Evolutionary conservation across 192 early-diverging fungal genomes (phyloP).

Genomic region (Mortierella antarctica): DNA sequence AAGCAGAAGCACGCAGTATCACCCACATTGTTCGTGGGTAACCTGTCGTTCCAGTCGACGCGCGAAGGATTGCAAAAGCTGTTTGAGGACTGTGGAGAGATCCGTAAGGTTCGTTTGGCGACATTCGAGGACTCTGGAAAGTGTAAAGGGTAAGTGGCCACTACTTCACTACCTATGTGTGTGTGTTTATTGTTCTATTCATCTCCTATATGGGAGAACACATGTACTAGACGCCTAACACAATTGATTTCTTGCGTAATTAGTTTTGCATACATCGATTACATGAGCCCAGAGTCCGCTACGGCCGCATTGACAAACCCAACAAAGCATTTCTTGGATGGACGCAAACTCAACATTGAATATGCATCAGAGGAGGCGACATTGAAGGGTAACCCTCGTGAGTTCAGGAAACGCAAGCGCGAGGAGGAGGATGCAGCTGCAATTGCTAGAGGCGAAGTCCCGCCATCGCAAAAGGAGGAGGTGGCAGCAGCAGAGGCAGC

Average conservation of each 20-base stretch:
- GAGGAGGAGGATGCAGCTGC: constrained; percentile 48
- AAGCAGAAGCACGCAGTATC: constrained; percentile 67
- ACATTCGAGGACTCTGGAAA: constrained; percentile 82
- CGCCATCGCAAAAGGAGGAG: constrained; percentile 18
- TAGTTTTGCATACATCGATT: constrained; percentile 79
- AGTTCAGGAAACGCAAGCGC: constrained; percentile 59
- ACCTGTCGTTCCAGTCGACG: constrained; percentile 70
- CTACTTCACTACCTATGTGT: not conserved
- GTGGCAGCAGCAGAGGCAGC: constrained; percentile 7
- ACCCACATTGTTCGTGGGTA: constrained; percentile 77
- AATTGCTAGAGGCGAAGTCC: constrained; percentile 29
- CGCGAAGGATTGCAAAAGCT: constrained; percentile 59
- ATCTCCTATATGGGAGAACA: too few relatives aligned
- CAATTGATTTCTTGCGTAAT: too few relatives aligned
- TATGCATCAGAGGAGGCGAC: constrained; percentile 77
- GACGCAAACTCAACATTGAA: constrained; percentile 70
- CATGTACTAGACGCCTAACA: too few relatives aligned
- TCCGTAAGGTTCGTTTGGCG: constrained; percentile 74
- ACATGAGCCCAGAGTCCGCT: constrained; percentile 68
- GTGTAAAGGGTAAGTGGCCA: constrained; percentile 71
- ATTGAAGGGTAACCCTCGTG: constrained; percentile 71
- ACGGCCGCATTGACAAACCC: constrained; percentile 70
- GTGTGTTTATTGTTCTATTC: constrained; percentile 9
- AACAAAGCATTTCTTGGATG: constrained; percentile 64
- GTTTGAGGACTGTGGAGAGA: constrained; percentile 71